phyloP scores from a whole-genome alignment of 371 early-diverging fungal genomes.

The Mortierella sp. region DNA sequence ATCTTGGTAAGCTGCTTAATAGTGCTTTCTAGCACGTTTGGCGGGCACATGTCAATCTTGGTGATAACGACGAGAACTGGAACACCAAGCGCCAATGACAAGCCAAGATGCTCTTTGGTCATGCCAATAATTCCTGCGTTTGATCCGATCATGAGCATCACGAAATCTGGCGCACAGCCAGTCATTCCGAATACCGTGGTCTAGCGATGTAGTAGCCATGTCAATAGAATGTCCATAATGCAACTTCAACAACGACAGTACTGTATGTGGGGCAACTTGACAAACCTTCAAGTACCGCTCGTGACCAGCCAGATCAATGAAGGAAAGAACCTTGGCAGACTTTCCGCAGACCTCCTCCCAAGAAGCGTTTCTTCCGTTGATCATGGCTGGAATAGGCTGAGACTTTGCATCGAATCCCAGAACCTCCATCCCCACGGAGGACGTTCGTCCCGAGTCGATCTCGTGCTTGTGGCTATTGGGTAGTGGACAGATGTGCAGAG shows the following conservation, averaged over 20 bases:
- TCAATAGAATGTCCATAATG: not conserved
- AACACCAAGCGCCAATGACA: constrained; percentile 85
- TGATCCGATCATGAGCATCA: constrained; percentile 91
- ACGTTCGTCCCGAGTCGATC: constrained; percentile 90
- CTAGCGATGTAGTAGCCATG: constrained; percentile 11
- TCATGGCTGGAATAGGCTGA: constrained; percentile 60
- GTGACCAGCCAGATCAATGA: constrained; percentile 93
- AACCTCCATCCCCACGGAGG: constrained; percentile 91
- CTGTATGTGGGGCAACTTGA: not conserved
- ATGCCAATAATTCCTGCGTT: constrained; percentile 94
- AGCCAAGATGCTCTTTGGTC: constrained; percentile 94
- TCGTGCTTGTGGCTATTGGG: constrained; percentile 86
- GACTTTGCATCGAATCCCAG: constrained; percentile 86
- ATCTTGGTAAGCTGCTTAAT: constrained; percentile 85
- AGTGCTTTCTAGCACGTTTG: constrained; percentile 84
- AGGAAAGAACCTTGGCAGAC: constrained; percentile 85
- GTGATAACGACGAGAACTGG: constrained; percentile 93
- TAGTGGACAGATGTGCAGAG: not conserved
- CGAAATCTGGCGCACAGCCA: constrained; percentile 90
- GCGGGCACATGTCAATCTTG: constrained; percentile 93
- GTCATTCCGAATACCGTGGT: constrained; percentile 96
- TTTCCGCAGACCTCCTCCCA: constrained; percentile 86
- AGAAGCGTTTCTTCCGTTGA: constrained; percentile 68
- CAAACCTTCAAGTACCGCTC: constrained; percentile 88
- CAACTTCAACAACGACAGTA: not conserved